Evolutionary conservation across 345 rosid genomes (phyloP).

Genomic region (Acer negundo): DNA sequence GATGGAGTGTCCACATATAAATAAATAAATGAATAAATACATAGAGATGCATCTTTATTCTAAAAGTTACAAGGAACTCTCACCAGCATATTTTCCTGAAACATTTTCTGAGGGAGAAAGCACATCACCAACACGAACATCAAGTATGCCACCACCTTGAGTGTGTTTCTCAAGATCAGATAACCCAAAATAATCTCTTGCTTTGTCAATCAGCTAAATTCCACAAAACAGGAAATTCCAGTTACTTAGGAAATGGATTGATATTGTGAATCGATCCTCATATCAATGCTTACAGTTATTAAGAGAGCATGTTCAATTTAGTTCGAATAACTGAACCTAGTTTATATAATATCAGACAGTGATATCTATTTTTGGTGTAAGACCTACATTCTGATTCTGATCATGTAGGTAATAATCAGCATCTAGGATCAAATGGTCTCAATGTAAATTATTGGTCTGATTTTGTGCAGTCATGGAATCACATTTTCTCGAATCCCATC

Average conservation of each 20-base stretch:
- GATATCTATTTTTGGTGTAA: background rate
- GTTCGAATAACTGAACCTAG: background rate
- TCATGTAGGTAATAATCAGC: background rate
- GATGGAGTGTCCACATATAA: too few species aligned
- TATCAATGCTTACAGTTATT: background rate
- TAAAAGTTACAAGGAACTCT: conserved; percentile 14
- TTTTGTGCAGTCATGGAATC: too few species aligned
- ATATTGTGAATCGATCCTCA: background rate
- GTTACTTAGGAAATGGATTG: background rate
- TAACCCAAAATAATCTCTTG: conserved; percentile 63
- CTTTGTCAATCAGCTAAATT: conserved; percentile 65
- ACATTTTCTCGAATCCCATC: background rate
- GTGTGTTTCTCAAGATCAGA: conserved; percentile 66
- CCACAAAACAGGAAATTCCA: conserved; percentile 20
- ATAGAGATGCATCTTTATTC: background rate
- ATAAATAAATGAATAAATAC: too few species aligned
- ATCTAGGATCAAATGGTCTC: too few species aligned
- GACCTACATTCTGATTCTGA: background rate
- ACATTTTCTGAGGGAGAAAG: conserved; percentile 40
- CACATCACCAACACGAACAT: conserved; percentile 62
- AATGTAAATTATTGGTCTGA: too few species aligned
- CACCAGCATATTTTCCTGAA: conserved; percentile 64
- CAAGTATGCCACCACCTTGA: conserved; percentile 55
- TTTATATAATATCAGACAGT: background rate
- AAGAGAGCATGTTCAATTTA: background rate